Conservation (phyloP, 129 eudicot species). For the Chrysanthemum seticuspe region DNA sequence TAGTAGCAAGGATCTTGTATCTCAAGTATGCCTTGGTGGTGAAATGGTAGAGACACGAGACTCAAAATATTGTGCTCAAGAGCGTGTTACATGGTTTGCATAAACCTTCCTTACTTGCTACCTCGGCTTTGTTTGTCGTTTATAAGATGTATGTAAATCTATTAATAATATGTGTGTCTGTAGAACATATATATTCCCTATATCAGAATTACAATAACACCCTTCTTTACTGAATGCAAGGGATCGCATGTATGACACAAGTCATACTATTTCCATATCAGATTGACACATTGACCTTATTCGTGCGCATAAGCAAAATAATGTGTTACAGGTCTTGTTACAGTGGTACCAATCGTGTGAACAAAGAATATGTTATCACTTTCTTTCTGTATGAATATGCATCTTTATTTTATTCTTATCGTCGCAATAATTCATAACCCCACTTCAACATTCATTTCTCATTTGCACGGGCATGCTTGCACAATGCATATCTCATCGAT, state of each 20-base stretch:
- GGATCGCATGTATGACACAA: neutral
- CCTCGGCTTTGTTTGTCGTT: slow-evolving; percentile 2
- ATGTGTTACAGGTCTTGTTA: neutral
- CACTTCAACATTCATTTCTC: slow-evolving; percentile 23
- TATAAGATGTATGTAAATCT: neutral
- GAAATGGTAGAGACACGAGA: too few relatives aligned
- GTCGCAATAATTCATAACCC: slow-evolving; percentile 30
- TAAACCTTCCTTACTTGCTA: slow-evolving; percentile 17
- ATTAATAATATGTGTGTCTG: neutral
- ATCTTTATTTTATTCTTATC: slow-evolving; percentile 32
- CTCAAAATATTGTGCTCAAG: too few relatives aligned
- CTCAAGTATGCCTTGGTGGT: neutral
- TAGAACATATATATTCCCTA: neutral
- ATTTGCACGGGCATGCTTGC: neutral
- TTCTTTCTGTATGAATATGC: slow-evolving; percentile 25
- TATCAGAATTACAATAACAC: slow-evolving; percentile 11
- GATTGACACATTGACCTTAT: slow-evolving; percentile 4
- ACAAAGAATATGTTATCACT: slow-evolving; percentile 17
- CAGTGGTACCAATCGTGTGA: slow-evolving; percentile 18
- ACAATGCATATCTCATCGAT: slow-evolving; percentile 6
- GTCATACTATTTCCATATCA: neutral
- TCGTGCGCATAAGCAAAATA: neutral
- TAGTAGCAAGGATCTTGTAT: neutral
- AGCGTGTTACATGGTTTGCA: neutral
- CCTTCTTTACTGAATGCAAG: neutral